phyloP scores from a whole-genome alignment of 176 grass and related monocot genomes.

The Panicum miliaceum region DNA sequence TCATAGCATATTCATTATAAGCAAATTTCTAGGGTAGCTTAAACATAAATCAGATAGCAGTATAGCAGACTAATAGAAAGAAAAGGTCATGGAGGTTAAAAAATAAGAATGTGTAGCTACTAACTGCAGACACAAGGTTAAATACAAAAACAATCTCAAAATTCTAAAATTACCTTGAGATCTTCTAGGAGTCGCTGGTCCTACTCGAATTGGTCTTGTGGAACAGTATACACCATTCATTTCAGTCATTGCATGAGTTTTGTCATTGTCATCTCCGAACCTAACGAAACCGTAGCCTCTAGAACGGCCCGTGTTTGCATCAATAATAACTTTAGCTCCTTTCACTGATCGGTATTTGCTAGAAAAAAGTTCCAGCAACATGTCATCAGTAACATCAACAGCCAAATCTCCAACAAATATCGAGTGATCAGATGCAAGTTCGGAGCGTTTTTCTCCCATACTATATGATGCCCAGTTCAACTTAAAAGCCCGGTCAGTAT shows the following conservation, averaged over 20 bases:
- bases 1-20: no score
- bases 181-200: conserved; percentile 72
- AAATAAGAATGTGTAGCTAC: background rate
- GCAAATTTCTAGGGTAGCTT: background rate
- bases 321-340: conserved; percentile 78
- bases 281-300: conserved; percentile 75
- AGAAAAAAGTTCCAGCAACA: conserved; percentile 64
- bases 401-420: conserved; percentile 80
- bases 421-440: conserved; percentile 67
- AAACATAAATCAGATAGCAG: conserved; percentile 12
- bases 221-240: conserved; percentile 75
- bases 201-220: conserved; percentile 61
- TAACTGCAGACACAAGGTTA: background rate
- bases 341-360: conserved; percentile 69
- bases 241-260: conserved; percentile 62
- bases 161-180: conserved; percentile 51
- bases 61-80: background rate
- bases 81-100: background rate
- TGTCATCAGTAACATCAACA: conserved; percentile 67
- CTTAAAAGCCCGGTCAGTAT: conserved; percentile 67
- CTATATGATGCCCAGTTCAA: conserved; percentile 78
- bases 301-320: conserved; percentile 68
- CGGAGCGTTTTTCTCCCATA: conserved; percentile 64
- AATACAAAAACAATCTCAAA: conserved; percentile 23
- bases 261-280: conserved; percentile 69